Evolutionary conservation across 805 yeast genomes (phyloP), one percentile per base, ranked within the genome.

Genomic region (Pichia sporocuriosa): DNA sequence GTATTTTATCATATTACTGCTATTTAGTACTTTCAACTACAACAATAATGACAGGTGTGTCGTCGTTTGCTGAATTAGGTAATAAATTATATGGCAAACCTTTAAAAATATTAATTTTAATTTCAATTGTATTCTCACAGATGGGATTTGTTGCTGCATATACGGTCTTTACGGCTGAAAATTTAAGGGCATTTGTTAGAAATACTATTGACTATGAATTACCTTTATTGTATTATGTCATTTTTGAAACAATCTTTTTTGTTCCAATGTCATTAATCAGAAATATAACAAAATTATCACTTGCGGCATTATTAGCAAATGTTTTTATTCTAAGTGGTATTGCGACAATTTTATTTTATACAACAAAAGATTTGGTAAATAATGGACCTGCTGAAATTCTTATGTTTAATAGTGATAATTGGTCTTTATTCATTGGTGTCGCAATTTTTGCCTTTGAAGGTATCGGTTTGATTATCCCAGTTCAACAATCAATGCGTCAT

Each of bases 391-490:
- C 66, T 8, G 78, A 74, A 3, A 67, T 83, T 25, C 66, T 67
- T 19, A 59, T 61, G 26, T 72, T 83, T 62, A 83, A 83, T 57
- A 46, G 65, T 24, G 66, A 70, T 4, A 70, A 70, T 38, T 84
- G 85, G 70, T 76, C 90, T 0, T 61, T 84, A 36, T 84, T 84
- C 54, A 78, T 84, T 38, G 94, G 94, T 8, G 85, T 84, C 6
- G 89, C 90, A 2, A 84, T 84, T 24, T 84, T 84, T 66, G 87
- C 93, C n/a, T 84, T 83, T 56, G 94, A 84, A 63, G 94, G 94
- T 1, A 83, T 84, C 43, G 93, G 94, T 0, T 66, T 84, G 35
- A 81, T 84, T 37, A 80, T 84, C 20, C 94, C 94, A 0, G 81
- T 84, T 40, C 87, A 84, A 54, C 85, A 84, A 51, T 81, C 93